Conservation (phyloP, 2,329 filamentous ascomycete species). For the Pseudogymnoascus sp. region DNA sequence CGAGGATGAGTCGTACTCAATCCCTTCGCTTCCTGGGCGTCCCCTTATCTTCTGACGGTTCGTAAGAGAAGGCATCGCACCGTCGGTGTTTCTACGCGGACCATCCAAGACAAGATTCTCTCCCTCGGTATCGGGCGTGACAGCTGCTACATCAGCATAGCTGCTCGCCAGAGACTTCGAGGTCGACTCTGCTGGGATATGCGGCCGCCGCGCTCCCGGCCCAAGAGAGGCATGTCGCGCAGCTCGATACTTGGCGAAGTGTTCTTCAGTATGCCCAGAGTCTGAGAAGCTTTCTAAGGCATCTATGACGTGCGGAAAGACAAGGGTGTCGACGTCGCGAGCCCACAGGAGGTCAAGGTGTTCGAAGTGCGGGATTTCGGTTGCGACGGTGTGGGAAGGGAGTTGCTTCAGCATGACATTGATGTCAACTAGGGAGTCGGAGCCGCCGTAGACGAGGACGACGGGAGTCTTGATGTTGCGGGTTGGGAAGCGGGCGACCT, state of each 20-base stretch:
- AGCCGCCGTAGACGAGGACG: slow-evolving; percentile 86
- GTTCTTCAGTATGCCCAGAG: slow-evolving; percentile 49
- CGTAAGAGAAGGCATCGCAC: neutral
- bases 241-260: slow-evolving; percentile 48
- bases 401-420: slow-evolving; percentile 84
- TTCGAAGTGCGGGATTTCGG: slow-evolving; percentile 85
- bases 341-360: slow-evolving; percentile 97
- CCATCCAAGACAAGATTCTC: neutral
- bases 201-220: slow-evolving; percentile 15
- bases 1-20: neutral
- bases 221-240: slow-evolving; percentile 24
- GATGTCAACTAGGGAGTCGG: slow-evolving; percentile 90
- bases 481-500: slow-evolving; percentile 92
- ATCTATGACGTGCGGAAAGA: slow-evolving; percentile 87
- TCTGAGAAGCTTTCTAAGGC: slow-evolving; percentile 67
- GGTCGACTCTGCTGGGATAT: neutral
- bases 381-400: slow-evolving; percentile 75
- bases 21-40: neutral
- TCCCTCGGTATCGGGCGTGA: neutral
- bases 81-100: neutral
- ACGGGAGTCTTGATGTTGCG: slow-evolving; percentile 95
- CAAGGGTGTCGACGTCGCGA: slow-evolving; percentile 69
- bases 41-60: neutral
- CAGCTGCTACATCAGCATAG: slow-evolving; percentile 1
- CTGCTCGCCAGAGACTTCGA: slow-evolving; percentile 1